These are phyloP conservation scores for Amaranthus hypochondriacus DNA, from an alignment of 148 eudicot species.

Conservation along the genomic window DNA sequence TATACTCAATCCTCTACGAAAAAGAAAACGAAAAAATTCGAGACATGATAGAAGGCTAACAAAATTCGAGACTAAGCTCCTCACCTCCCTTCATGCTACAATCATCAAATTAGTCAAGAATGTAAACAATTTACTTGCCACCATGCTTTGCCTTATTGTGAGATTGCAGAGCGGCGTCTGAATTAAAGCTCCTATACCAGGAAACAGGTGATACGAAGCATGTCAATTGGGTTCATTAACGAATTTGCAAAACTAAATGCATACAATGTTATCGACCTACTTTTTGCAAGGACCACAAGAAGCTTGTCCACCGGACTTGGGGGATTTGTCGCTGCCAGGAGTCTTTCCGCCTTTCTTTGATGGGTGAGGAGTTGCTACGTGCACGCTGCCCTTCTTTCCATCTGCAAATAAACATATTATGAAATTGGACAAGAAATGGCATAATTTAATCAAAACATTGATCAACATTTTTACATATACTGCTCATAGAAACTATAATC, in stretches of 20 bases:
- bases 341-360: constrained; percentile 45
- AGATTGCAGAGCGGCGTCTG: constrained; percentile 37
- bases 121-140: constrained; percentile 29
- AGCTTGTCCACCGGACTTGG: constrained; percentile 40
- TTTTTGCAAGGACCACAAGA: constrained; percentile 41
- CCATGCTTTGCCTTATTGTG: constrained; percentile 51
- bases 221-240: background rate
- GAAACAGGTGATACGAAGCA: constrained; percentile 8
- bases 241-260: too few relatives aligned
- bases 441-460: too few relatives aligned
- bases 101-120: background rate
- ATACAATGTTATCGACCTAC: constrained; percentile 18
- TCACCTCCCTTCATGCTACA: background rate
- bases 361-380: constrained; percentile 47
- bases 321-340: constrained; percentile 33
- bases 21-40: background rate
- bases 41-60: background rate
- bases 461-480: too few relatives aligned
- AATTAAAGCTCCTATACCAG: constrained; percentile 41
- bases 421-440: too few relatives aligned
- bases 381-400: constrained; percentile 46
- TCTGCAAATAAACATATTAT: constrained; percentile 14
- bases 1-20: background rate
- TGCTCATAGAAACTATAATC: too few relatives aligned
- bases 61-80: constrained; percentile 22